Evolutionary conservation across 192 early-diverging fungal species (phyloP).

Genomic region (Coemansia umbellata): DNA sequence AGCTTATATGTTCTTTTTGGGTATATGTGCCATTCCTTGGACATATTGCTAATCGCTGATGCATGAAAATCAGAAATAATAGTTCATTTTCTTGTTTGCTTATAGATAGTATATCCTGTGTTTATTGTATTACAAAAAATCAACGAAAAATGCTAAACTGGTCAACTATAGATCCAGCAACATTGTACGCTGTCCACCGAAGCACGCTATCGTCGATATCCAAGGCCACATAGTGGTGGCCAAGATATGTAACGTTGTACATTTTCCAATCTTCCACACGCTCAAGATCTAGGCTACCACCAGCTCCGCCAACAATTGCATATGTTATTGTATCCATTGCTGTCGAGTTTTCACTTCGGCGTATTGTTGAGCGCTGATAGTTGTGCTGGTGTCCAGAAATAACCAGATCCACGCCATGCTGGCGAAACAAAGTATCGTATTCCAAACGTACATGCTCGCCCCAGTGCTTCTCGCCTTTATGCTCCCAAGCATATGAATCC

Average conservation of each 20-base stretch:
- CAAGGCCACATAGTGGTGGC: slow-evolving; percentile 54
- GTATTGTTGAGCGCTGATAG: slow-evolving; percentile 58
- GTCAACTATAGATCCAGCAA: slow-evolving; percentile 23
- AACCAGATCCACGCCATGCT: slow-evolving; percentile 65
- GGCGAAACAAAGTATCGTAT: slow-evolving; percentile 65
- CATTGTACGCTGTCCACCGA: slow-evolving; percentile 22
- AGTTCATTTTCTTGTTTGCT: too few relatives aligned
- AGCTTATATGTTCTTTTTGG: too few relatives aligned
- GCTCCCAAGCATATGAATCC: slow-evolving; percentile 64
- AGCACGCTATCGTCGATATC: slow-evolving; percentile 23
- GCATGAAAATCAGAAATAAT: too few relatives aligned
- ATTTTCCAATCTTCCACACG: slow-evolving; percentile 61
- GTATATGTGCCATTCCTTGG: too few relatives aligned
- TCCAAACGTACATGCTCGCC: slow-evolving; percentile 62
- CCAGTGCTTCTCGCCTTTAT: slow-evolving; percentile 65
- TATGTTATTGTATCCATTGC: slow-evolving; percentile 56
- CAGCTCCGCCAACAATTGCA: slow-evolving; percentile 71
- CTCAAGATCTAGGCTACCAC: slow-evolving; percentile 59
- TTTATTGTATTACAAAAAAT: too few relatives aligned
- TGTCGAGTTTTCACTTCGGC: slow-evolving; percentile 6
- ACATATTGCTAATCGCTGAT: too few relatives aligned
- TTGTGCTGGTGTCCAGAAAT: slow-evolving; percentile 80
- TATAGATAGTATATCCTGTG: too few relatives aligned
- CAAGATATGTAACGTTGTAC: slow-evolving; percentile 53
- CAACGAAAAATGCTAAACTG: slow-evolving; percentile 21